phyloP scores from a whole-genome alignment of 2,329 filamentous ascomycete species.

The Ophioceras dolichostomum region DNA sequence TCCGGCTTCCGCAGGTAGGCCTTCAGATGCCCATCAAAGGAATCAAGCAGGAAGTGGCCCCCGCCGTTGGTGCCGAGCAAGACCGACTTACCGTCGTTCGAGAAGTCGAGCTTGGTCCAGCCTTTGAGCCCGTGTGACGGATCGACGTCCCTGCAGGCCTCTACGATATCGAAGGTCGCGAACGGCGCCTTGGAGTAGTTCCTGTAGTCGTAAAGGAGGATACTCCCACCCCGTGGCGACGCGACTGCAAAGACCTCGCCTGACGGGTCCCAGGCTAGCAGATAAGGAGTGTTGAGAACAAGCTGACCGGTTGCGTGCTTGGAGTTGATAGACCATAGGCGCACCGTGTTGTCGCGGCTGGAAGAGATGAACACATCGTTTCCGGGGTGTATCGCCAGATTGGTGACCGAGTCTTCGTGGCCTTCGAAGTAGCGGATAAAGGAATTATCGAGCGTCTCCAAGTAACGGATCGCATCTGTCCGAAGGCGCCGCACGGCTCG shows the following conservation, averaged over 20 bases:
- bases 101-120: conserved; percentile 92
- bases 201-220: conserved; percentile 85
- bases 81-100: conserved; percentile 84
- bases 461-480: conserved; percentile 68
- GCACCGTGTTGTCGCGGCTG: conserved; percentile 79
- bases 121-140: conserved; percentile 49
- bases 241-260: conserved; percentile 85
- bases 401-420: conserved; percentile 76
- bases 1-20: conserved; percentile 54
- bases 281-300: conserved; percentile 66
- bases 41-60: conserved; percentile 87
- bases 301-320: conserved; percentile 71
- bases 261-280: conserved; percentile 84
- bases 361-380: conserved; percentile 88
- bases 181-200: conserved; percentile 93
- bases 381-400: conserved; percentile 70
- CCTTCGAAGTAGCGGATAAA: conserved; percentile 95
- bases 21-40: conserved; percentile 72
- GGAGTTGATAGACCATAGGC: conserved; percentile 78
- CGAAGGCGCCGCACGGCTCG: conserved; percentile 1
- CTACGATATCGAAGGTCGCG: conserved; percentile 67
- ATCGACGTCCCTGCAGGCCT: conserved; percentile 34
- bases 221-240: conserved; percentile 63
- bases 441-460: conserved; percentile 87
- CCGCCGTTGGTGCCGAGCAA: conserved; percentile 72